Base-by-base conservation (phyloP, 2,329 filamentous ascomycete species). In the Ophiostoma piceae region DNA sequence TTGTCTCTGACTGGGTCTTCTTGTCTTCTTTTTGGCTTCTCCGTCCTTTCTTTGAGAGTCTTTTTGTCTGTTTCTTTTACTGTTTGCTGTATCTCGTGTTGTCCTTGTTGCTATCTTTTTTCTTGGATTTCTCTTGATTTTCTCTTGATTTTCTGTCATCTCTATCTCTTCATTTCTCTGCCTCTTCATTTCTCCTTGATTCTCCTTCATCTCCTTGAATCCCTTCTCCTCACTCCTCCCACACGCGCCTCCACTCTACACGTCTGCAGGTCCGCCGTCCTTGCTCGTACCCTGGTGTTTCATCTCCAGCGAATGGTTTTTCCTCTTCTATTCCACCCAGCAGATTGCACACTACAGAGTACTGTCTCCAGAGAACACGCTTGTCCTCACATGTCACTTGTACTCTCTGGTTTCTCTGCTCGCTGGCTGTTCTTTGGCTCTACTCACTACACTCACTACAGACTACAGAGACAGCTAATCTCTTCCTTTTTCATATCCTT, bases 231-330 rank as follows among this genome's bases (percentile, higher is more conserved):
- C 54, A 32, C 26, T 26, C 14, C 57, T 32, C 57, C 5, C 51
- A 57, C 22, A 32, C 57, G 22, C 57, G 26, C 57, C 69, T 70
- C 66, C 57, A 65, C 66, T 60, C 57, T 62, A 29, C n/a, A 39
- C 14, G 26, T 54, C 29, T 67, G 54, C 67, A 51, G 68, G 68
- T 67, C 32, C 69, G 51, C 69, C 11, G 37, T 41, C 51, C 62
- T 66, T 70, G 39, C 54, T 64, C 69, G 54, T 70, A 70, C 69
- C 67, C 60, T 67, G 54, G 67, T 66, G 69, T 70, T 70, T 70
- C 69, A 70, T 51, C 68, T 70, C 69, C 68, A 64, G 66, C 68
- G 68, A 64, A 68, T 68, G 54, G 35, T 66, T 68, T 68, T 69
- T 69, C 43, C 39, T 41, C 54, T 54, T n/a, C 39, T 39, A 43